Percentiles rank a stretch among this genome's conserved stretches.
Conservation (phyloP, 345 rosid species). For the Eucalyptus caleyi region DNA sequence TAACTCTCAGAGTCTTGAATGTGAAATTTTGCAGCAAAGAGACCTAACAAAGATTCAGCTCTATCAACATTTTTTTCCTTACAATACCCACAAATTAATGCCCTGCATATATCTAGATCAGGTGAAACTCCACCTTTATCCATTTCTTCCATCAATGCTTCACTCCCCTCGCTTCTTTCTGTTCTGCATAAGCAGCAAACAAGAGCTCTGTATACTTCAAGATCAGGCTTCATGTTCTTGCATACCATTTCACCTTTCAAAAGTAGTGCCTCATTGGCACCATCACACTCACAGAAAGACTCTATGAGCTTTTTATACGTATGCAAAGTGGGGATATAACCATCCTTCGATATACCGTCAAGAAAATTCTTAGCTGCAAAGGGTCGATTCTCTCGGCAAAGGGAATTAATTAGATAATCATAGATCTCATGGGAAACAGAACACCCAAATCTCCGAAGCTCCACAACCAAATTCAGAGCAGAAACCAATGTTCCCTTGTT, state of each 20-base stretch:
- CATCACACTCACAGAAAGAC: constrained; percentile 34
- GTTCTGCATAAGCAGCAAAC: constrained; percentile 41
- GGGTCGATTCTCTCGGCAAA: constrained; percentile 58
- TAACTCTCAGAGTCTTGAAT: constrained; percentile 54
- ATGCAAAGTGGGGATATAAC: constrained; percentile 24
- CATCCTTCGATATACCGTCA: constrained; percentile 25
- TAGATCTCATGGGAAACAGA: constrained; percentile 33
- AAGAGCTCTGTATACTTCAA: constrained; percentile 34
- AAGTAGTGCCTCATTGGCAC: constrained; percentile 34
- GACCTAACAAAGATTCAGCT: constrained; percentile 44
- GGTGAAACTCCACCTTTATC: constrained; percentile 28
- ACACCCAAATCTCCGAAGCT: constrained; percentile 46
- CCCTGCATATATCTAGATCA: constrained; percentile 43
- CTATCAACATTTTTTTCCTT: constrained; percentile 26
- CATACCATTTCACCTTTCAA: constrained; percentile 39
- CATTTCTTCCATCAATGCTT: constrained; percentile 58
- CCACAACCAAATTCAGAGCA: constrained; percentile 65
- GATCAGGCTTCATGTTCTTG: constrained; percentile 11
- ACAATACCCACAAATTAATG: constrained; percentile 44
- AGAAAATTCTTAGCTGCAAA: constrained; percentile 80
- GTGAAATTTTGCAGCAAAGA: constrained; percentile 45
- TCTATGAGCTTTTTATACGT: constrained; percentile 35
- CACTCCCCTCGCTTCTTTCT: constrained; percentile 35
- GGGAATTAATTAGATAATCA: constrained; percentile 30
- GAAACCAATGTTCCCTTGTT: constrained; percentile 49